Conservation (phyloP, 768 basidiomycete species). For the Suillus ampliporus region DNA sequence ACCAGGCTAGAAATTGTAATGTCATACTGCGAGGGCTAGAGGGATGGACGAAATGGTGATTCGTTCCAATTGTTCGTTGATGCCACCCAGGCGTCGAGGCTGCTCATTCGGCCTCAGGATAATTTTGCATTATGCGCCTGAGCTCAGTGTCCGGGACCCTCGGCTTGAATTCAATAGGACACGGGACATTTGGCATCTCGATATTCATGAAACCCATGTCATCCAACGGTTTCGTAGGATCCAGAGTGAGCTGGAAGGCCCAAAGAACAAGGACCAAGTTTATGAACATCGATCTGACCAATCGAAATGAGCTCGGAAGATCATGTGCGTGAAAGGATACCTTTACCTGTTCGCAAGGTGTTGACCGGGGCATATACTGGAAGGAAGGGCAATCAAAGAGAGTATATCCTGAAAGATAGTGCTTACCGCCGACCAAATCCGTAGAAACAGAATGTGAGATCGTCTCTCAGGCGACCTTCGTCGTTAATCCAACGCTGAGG, state of each 20-base stretch:
- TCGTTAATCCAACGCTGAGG: conserved; percentile 57
- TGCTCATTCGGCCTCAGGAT: too few species aligned
- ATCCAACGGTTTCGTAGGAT: conserved; percentile 59
- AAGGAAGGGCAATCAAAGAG: background rate
- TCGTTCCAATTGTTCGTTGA: too few species aligned
- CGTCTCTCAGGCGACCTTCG: conserved; percentile 42
- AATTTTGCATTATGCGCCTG: too few species aligned
- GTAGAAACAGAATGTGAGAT: conserved; percentile 51
- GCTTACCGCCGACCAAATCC: conserved; percentile 49
- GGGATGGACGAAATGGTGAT: too few species aligned
- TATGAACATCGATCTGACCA: conserved; percentile 54
- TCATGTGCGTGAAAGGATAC: background rate
- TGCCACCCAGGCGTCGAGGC: too few species aligned
- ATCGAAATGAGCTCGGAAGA: background rate
- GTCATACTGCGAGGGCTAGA: too few species aligned
- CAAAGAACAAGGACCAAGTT: conserved; percentile 66
- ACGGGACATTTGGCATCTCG: too few species aligned
- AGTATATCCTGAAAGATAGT: background rate
- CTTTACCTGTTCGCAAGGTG: background rate
- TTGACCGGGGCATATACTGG: conserved; percentile 32
- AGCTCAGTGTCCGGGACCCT: too few species aligned
- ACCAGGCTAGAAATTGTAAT: too few species aligned
- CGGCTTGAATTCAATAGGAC: too few species aligned
- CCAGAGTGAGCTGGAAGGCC: conserved; percentile 59
- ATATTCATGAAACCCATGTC: too few species aligned